Conservation (phyloP, 805 yeast species). For the Yamadazyma tumulicola region DNA sequence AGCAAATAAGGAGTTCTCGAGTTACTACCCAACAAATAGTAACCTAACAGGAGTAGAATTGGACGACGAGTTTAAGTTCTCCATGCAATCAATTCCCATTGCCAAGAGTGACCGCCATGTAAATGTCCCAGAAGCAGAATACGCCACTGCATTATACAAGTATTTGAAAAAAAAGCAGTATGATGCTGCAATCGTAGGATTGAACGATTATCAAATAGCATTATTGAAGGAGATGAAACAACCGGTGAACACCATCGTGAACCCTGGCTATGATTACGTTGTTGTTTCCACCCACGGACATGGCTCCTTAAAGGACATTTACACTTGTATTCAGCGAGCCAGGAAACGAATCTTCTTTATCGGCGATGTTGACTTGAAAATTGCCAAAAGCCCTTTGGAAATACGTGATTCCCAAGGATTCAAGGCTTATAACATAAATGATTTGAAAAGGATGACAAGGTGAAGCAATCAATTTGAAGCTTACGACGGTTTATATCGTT, state of each 20-base stretch:
- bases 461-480: background rate
- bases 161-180: background rate
- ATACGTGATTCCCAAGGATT: background rate
- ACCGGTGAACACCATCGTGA: background rate
- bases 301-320: constrained; percentile 6
- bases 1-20: constrained; percentile 3
- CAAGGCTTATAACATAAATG: constrained; percentile 2
- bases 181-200: constrained; percentile 7
- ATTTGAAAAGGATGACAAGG: too few relatives aligned
- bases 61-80: constrained; percentile 1
- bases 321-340: constrained; percentile 8
- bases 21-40: constrained; percentile 1
- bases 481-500: background rate
- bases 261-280: constrained; percentile 8
- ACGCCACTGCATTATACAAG: constrained; percentile 4
- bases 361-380: constrained; percentile 4
- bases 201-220: constrained; percentile 11
- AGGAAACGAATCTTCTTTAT: constrained; percentile 5
- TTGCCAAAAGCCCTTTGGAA: constrained; percentile 2
- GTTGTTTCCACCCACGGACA: constrained; percentile 10
- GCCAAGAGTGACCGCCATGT: constrained; percentile 2
- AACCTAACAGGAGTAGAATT: background rate
- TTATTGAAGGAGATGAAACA: constrained; percentile 7
- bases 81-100: constrained; percentile 1
- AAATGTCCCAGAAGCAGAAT: constrained; percentile 10